These are phyloP conservation scores for Microdochium nivale DNA, from an alignment of 2,329 filamentous ascomycete species.

Conservation along the genomic window DNA sequence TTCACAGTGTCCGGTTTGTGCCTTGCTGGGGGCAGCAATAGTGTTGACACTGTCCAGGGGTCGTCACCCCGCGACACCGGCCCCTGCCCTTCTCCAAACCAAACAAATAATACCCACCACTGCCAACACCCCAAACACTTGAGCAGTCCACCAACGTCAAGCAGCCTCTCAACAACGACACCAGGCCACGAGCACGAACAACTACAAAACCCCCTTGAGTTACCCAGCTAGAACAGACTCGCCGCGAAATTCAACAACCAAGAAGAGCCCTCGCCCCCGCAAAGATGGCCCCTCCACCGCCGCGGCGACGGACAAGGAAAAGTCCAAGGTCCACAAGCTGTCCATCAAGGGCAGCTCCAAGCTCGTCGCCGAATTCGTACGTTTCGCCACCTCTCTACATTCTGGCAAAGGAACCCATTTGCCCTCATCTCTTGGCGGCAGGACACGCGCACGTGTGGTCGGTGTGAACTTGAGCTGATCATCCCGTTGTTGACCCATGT, in stretches of 20 bases:
- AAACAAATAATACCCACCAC: neutral
- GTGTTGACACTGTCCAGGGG: neutral
- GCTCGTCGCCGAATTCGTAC: conserved; percentile 89
- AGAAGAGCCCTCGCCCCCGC: no score
- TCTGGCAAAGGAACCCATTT: no score
- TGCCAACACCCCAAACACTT: neutral
- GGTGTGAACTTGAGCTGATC: neutral
- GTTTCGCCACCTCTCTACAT: no score
- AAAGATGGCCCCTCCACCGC: conserved; percentile 11
- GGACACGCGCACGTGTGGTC: no score
- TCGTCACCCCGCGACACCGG: neutral
- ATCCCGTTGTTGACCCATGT: neutral
- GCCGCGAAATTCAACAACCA: no score
- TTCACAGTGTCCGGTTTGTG: neutral
- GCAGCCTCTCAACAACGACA: no score
- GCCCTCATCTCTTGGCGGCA: no score
- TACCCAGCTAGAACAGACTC: no score
- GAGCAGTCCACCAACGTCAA: no score
- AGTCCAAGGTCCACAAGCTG: conserved; percentile 91
- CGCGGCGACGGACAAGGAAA: conserved; percentile 43
- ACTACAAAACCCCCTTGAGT: no score
- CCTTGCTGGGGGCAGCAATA: neutral
- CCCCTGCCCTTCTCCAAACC: neutral
- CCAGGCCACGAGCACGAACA: no score
- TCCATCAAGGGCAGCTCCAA: conserved; percentile 78